Percentiles rank a stretch among this genome's conserved stretches.
These are phyloP conservation scores for Gossypium anomalum DNA, from an alignment of 345 rosid genomes.

Conservation along the genomic window DNA sequence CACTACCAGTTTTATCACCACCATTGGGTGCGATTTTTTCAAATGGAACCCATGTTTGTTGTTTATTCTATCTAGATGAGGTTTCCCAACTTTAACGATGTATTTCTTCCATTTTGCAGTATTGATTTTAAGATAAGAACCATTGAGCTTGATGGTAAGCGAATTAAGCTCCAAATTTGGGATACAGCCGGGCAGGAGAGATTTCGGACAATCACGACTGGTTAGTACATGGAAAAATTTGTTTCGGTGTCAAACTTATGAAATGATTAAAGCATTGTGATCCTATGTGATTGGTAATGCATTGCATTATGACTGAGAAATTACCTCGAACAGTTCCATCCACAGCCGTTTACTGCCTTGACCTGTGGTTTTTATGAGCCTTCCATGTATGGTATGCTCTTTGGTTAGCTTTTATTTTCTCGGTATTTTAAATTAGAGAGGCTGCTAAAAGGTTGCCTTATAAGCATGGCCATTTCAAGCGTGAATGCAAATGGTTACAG, in stretches of 20 bases:
- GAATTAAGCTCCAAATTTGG: constrained; percentile 94
- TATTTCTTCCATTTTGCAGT: constrained; percentile 29
- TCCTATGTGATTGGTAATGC: not conserved
- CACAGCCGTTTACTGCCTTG: not conserved
- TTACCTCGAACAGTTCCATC: not conserved
- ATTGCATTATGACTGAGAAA: not conserved
- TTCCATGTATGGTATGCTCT: not conserved
- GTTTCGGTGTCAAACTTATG: no score
- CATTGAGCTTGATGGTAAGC: constrained; percentile 39
- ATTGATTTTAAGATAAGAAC: constrained; percentile 78
- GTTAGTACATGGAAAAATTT: constrained; percentile 23
- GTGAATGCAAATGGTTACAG: not conserved
- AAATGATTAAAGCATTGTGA: not conserved
- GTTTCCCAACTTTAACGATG: not conserved
- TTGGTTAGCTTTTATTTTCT: not conserved
- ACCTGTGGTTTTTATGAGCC: not conserved
- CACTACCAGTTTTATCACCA: not conserved
- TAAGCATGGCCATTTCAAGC: not conserved
- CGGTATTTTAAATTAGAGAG: not conserved
- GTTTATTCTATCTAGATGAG: not conserved
- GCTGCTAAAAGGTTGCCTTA: not conserved
- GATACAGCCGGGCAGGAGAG: constrained; percentile 90
- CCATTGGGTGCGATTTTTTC: not conserved
- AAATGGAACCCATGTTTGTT: not conserved
- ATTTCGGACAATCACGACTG: constrained; percentile 79